Evolutionary conservation across 2,329 filamentous ascomycete species (phyloP).

Genomic region (Calonectria leucothoes): DNA sequence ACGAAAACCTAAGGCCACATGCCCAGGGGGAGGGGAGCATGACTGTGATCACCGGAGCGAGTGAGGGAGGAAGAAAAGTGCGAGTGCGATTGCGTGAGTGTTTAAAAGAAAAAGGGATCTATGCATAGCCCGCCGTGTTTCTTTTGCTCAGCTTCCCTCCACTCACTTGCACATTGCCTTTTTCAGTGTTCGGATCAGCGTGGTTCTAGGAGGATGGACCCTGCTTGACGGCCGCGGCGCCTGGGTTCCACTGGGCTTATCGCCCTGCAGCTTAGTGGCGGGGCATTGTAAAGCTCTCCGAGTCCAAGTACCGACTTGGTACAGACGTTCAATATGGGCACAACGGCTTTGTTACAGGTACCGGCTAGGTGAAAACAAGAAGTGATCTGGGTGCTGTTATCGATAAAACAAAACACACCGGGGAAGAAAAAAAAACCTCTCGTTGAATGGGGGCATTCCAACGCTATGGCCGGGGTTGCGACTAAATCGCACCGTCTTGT

Average conservation of each 20-base stretch:
- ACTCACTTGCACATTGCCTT: conserved; percentile 5
- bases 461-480: conserved; percentile 3
- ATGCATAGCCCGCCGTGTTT: conserved; percentile 2
- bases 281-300: background rate
- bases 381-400: background rate
- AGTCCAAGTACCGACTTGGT: background rate
- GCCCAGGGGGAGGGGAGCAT: conserved; percentile 35
- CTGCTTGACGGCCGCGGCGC: conserved; percentile 19
- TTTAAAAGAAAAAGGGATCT: conserved; percentile 4
- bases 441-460: conserved; percentile 1
- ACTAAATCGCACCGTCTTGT: background rate
- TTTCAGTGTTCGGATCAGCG: background rate
- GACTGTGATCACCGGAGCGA: conserved; percentile 39
- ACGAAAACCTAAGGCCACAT: conserved; percentile 36
- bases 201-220: conserved; percentile 24
- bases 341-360: background rate
- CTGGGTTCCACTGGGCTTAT: conserved; percentile 21
- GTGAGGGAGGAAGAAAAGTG: background rate
- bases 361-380: background rate
- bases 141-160: conserved; percentile 9
- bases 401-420: background rate
- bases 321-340: background rate
- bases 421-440: background rate
- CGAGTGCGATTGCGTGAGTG: conserved; percentile 9
- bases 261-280: conserved; percentile 19